Evolutionary conservation across 176 grass and related monocot genomes (phyloP).

Genomic region (Triticum turgidum): DNA sequence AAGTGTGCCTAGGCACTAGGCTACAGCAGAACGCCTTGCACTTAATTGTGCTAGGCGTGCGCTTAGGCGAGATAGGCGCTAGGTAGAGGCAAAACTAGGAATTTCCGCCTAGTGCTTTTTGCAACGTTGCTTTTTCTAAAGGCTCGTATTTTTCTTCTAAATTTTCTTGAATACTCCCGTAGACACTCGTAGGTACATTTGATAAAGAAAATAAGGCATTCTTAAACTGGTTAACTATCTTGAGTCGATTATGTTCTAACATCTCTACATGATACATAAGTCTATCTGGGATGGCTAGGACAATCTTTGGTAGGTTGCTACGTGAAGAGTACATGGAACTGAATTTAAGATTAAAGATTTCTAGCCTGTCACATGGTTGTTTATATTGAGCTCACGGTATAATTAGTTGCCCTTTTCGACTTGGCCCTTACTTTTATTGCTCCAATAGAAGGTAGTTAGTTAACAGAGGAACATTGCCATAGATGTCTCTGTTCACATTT

Average conservation of each 20-base stretch:
- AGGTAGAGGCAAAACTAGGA: not conserved
- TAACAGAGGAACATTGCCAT: too few relatives aligned
- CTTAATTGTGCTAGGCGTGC: not conserved
- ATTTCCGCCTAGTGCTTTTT: not conserved
- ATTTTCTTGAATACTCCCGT: not conserved
- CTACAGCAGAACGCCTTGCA: not conserved
- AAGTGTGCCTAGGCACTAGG: not conserved
- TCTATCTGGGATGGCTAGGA: not conserved
- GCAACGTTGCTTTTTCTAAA: not conserved
- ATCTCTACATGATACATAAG: not conserved
- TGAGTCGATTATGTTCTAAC: not conserved
- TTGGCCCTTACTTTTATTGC: too few relatives aligned
- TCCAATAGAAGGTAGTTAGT: too few relatives aligned
- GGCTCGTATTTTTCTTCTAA: not conserved
- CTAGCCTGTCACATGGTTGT: too few relatives aligned
- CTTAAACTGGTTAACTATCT: not conserved
- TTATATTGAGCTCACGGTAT: too few relatives aligned
- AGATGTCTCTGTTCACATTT: too few relatives aligned
- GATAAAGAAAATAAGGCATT: not conserved
- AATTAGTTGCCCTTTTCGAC: too few relatives aligned
- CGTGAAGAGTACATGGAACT: too few relatives aligned
- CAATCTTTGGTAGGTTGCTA: too few relatives aligned
- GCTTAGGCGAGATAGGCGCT: not conserved
- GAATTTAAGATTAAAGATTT: too few relatives aligned
- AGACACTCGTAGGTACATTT: not conserved